Conservation (phyloP, 129 eudicot genomes). For the Flaveria brownii region DNA sequence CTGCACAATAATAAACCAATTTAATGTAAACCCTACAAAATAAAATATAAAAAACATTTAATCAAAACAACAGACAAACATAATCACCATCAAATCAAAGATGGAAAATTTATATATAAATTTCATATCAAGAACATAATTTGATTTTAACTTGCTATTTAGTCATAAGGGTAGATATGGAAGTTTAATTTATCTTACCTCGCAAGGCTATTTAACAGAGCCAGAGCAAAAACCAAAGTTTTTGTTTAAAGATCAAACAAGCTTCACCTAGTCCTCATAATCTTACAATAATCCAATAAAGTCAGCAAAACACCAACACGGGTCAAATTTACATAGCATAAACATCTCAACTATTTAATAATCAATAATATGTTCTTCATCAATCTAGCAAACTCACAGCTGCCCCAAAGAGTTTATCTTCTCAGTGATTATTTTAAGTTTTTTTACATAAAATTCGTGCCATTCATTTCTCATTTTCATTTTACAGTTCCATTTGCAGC, state of each 20-base stretch:
- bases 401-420: slow-evolving; percentile 30
- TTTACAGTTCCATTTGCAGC: not conserved
- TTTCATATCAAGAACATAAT: too few species aligned
- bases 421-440: slow-evolving; percentile 7
- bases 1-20: too few species aligned
- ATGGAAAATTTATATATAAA: too few species aligned
- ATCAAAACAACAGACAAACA: too few species aligned
- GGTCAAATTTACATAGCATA: slow-evolving; percentile 21
- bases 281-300: slow-evolving; percentile 23
- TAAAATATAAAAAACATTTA: too few species aligned
- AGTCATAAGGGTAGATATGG: too few species aligned
- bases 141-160: too few species aligned
- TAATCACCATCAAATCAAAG: too few species aligned
- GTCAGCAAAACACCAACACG: slow-evolving; percentile 19
- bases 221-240: not conserved
- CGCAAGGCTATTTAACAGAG: too few species aligned
- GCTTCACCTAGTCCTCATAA: slow-evolving; percentile 19
- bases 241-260: slow-evolving; percentile 14
- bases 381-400: slow-evolving; percentile 33
- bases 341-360: slow-evolving; percentile 13
- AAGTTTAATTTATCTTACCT: too few species aligned
- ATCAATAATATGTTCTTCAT: slow-evolving; percentile 22
- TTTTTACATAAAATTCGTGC: slow-evolving; percentile 25
- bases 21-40: too few species aligned
- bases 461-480: slow-evolving; percentile 15